A percentile compares a stretch with the other conserved stretches of the same genome.
Conservation (phyloP, 768 basidiomycete genomes). For the Rhizopogon vulgaris region DNA sequence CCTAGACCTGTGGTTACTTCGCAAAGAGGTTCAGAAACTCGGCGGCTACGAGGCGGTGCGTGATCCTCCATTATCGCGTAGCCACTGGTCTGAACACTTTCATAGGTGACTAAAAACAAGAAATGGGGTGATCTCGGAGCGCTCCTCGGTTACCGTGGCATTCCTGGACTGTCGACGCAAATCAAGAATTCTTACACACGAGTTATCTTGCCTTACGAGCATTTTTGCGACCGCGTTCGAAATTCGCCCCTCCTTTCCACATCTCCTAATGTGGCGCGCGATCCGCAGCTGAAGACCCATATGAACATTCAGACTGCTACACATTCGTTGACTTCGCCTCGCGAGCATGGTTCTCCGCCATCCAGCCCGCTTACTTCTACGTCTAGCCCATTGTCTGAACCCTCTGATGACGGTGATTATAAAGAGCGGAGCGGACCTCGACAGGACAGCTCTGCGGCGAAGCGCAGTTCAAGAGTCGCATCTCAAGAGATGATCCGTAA, state of each 20-base stretch:
- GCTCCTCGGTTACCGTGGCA: constrained; percentile 74
- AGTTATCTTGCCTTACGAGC: constrained; percentile 94
- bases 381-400: constrained; percentile 75
- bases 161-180: constrained; percentile 78
- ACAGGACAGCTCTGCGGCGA: constrained; percentile 33
- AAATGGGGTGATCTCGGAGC: constrained; percentile 88
- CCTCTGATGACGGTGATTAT: constrained; percentile 68
- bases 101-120: constrained; percentile 74
- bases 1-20: constrained; percentile 87
- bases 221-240: constrained; percentile 73
- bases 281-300: constrained; percentile 52
- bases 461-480: constrained; percentile 46
- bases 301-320: constrained; percentile 37
- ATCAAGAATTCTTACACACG: constrained; percentile 86
- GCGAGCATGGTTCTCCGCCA: constrained; percentile 52
- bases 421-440: constrained; percentile 47
- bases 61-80: constrained; percentile 14
- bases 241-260: constrained; percentile 49
- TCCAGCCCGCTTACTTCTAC: constrained; percentile 72
- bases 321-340: constrained; percentile 32
- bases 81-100: constrained; percentile 18
- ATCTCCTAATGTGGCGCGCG: constrained; percentile 32
- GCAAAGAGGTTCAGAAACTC: constrained; percentile 84
- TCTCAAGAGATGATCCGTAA: constrained; percentile 43
- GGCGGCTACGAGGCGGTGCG: constrained; percentile 86